Conservation (phyloP, 352 stramenopile species). For the Thraustotheca clavata region DNA sequence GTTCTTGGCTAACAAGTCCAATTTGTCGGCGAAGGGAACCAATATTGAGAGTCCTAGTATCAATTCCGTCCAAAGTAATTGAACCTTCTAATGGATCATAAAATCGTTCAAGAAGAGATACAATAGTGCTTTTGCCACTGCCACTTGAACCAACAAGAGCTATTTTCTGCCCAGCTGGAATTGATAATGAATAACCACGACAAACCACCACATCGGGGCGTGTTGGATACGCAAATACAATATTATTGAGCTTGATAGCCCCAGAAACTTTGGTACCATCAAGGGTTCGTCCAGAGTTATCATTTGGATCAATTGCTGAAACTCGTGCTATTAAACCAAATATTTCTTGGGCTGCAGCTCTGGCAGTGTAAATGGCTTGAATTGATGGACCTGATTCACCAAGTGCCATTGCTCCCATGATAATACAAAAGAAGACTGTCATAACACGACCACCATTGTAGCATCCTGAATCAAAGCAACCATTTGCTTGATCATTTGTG, state of each 20-base stretch:
- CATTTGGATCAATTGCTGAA: slow-evolving; percentile 5
- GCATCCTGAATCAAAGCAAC: slow-evolving; percentile 24
- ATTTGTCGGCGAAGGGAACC: slow-evolving; percentile 27
- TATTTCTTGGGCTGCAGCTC: neutral
- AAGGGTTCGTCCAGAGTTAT: neutral
- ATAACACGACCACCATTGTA: slow-evolving; percentile 29
- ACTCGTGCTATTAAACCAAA: slow-evolving; percentile 2
- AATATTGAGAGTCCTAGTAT: slow-evolving; percentile 31
- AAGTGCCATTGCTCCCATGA: slow-evolving; percentile 31
- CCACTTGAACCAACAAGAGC: slow-evolving; percentile 66
- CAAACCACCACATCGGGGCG: slow-evolving; percentile 42
- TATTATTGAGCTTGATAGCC: slow-evolving; percentile 55
- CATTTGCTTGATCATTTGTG: slow-evolving; percentile 24
- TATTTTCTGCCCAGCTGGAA: slow-evolving; percentile 44
- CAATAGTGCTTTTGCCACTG: slow-evolving; percentile 60
- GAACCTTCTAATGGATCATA: slow-evolving; percentile 34
- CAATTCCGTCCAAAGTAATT: slow-evolving; percentile 9
- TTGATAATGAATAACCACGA: slow-evolving; percentile 42
- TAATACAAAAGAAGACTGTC: slow-evolving; percentile 28
- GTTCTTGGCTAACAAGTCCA: slow-evolving; percentile 22
- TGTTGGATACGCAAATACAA: slow-evolving; percentile 77
- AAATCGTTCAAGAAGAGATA: slow-evolving; percentile 57
- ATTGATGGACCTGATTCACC: slow-evolving; percentile 28
- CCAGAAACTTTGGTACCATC: slow-evolving; percentile 32
- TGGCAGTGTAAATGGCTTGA: slow-evolving; percentile 19